phyloP scores from a whole-genome alignment of 2,329 filamentous ascomycete genomes.

The Aspergillus ustus region DNA sequence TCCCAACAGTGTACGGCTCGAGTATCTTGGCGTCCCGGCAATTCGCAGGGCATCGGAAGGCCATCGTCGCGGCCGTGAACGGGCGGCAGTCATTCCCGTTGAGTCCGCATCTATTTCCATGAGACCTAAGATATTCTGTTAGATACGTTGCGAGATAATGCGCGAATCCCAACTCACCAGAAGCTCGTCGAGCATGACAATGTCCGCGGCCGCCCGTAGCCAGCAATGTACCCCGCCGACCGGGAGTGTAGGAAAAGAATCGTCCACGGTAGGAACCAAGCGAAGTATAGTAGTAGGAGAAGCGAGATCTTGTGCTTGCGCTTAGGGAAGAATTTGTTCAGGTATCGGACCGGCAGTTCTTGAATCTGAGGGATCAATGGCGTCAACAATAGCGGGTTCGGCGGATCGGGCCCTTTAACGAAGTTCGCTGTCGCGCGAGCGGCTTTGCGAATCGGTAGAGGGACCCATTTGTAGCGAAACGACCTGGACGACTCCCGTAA shows the following conservation, averaged over 20 bases:
- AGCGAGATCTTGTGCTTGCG: constrained; percentile 50
- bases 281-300: constrained; percentile 48
- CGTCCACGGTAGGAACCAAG: constrained; percentile 54
- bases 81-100: constrained; percentile 62
- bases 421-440: constrained; percentile 49
- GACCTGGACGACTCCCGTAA: constrained; percentile 52
- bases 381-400: constrained; percentile 50
- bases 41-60: constrained; percentile 62
- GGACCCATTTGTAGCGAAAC: constrained; percentile 55
- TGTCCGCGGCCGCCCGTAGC: constrained; percentile 51
- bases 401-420: constrained; percentile 54
- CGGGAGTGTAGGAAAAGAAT: constrained; percentile 51
- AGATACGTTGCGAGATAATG: not conserved
- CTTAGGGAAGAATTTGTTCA: constrained; percentile 52
- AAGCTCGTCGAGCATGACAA: constrained; percentile 53
- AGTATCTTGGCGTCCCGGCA: constrained; percentile 54
- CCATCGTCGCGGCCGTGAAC: constrained; percentile 56
- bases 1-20: constrained; percentile 57
- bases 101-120: constrained; percentile 55
- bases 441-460: constrained; percentile 50
- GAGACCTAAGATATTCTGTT: constrained; percentile 34
- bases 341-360: constrained; percentile 49
- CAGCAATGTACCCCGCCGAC: constrained; percentile 53
- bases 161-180: constrained; percentile 40
- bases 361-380: constrained; percentile 53